Evolutionary conservation across 1,284 basidiomycete genomes (phyloP).

Genomic region (Filobasidium uniguttulatum): DNA sequence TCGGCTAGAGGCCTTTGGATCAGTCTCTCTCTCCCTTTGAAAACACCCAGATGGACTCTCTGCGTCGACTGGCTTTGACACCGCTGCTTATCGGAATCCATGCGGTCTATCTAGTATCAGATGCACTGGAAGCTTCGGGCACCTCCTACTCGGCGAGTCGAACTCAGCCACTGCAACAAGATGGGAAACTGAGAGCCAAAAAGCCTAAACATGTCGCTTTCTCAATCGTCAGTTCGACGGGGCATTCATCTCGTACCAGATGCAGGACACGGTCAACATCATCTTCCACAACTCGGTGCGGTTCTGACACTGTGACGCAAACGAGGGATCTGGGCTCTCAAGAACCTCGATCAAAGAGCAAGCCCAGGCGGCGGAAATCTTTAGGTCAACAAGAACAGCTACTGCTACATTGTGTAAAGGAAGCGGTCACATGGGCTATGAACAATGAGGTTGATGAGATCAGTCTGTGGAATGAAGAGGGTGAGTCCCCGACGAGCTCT

Average conservation of each 20-base stretch:
- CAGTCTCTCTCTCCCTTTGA: too few relatives aligned
- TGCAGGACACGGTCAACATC: too few relatives aligned
- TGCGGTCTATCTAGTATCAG: background rate
- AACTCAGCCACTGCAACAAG: background rate
- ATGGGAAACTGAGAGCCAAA: too few relatives aligned
- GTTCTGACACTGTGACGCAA: too few relatives aligned
- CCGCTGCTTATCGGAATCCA: background rate
- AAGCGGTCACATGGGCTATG: background rate
- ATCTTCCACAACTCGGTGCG: too few relatives aligned
- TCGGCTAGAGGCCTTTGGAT: too few relatives aligned
- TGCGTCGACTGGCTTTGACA: background rate
- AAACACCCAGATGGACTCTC: conserved; percentile 1
- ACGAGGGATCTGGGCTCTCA: too few relatives aligned
- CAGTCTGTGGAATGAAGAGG: background rate
- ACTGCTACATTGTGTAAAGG: background rate
- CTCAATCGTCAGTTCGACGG: background rate
- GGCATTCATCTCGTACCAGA: too few relatives aligned
- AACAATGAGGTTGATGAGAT: conserved; percentile 1
- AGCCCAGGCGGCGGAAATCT: too few relatives aligned
- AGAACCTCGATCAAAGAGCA: too few relatives aligned
- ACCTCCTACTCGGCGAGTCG: background rate
- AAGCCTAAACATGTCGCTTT: background rate
- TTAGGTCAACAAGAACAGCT: too few relatives aligned
- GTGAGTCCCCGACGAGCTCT: too few relatives aligned
- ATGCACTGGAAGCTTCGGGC: background rate